Evolutionary conservation across 164 flowering plant genomes (phyloP), one percentile per base, ranked within the genome.

Genomic region (Chloranthus sessilifolius): DNA sequence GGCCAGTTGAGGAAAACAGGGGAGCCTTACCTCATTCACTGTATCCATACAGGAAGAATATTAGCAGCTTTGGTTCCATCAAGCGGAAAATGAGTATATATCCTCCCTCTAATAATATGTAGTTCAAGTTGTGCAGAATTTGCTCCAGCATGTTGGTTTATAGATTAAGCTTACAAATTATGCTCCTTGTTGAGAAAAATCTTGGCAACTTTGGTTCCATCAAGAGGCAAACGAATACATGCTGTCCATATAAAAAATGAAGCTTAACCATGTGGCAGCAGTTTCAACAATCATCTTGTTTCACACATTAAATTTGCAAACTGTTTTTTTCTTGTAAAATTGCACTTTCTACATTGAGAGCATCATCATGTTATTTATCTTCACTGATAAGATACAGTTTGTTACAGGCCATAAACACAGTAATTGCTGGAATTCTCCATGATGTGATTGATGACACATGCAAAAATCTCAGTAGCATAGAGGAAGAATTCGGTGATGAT

Each of bases 361-460:
- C n/a, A n/a, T n/a, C n/a, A n/a, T n/a, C n/a, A n/a, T n/a, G n/a
- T 11, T 40, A n/a, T 41, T 14, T 12, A 2, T 41, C 4, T 17
- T 42, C 33, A 11, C 41, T 36, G 44, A 52, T 8, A 27, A 33
- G 25, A 24, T 38, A 10, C 7, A 19, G 20, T 39, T 24, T 65
- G 31, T 14, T 66, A 57, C 76, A 91, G 98, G 98, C 98, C 39
- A 67, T 87, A 68, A 84, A 87, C 62, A 87, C 98, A 52, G 82
- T 91, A 66, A 86, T 91, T 25, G 89, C 95, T 57, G 98, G 95
- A 21, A 80, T 91, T 75, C 92, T 90, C 10, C 97, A 90, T 74
- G 97, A 90, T 59, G 85, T 87, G 44, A 72, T 91, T 51, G 98
- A 91, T 63, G 98, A 87, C 58, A 74, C 95, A 31, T 49, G 79